Evolutionary conservation across 31 red algal genomes (phyloP).

Genomic region (Endocladia muricata): DNA sequence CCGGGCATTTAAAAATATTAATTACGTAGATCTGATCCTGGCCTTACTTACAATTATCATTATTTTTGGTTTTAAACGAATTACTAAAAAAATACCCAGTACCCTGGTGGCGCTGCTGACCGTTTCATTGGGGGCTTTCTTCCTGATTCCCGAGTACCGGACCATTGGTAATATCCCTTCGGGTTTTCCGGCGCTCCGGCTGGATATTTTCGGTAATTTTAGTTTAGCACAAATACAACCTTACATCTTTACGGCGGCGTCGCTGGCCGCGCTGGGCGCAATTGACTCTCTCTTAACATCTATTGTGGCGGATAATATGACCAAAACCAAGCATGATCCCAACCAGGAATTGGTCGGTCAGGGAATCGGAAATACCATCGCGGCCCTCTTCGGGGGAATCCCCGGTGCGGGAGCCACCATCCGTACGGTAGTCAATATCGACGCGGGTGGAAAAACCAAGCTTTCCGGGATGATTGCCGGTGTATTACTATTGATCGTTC

Average conservation of each 20-base stretch:
- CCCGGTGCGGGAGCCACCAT: conserved; percentile 16
- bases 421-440: conserved; percentile 16
- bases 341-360: conserved; percentile 33
- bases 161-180: no score
- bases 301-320: conserved; percentile 29
- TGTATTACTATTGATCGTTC: conserved; percentile 12
- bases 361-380: conserved; percentile 21
- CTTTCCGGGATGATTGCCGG: conserved; percentile 20
- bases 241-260: conserved; percentile 8
- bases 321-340: conserved; percentile 16
- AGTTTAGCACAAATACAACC: no score
- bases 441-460: conserved; percentile 17
- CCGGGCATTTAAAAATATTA: no score
- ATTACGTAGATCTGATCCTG: no score
- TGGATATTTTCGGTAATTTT: no score
- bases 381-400: conserved; percentile 15
- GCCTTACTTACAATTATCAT: no score
- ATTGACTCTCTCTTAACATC: conserved; percentile 25
- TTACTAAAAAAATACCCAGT: no score
- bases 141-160: no score
- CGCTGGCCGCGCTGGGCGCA: conserved; percentile 9
- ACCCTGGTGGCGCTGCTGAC: no score
- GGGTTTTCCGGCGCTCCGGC: no score
- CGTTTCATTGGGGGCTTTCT: no score
- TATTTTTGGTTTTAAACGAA: no score